Evolutionary conservation across 2,329 filamentous ascomycete species (phyloP).

Genomic region (Fusarium vanettenii): DNA sequence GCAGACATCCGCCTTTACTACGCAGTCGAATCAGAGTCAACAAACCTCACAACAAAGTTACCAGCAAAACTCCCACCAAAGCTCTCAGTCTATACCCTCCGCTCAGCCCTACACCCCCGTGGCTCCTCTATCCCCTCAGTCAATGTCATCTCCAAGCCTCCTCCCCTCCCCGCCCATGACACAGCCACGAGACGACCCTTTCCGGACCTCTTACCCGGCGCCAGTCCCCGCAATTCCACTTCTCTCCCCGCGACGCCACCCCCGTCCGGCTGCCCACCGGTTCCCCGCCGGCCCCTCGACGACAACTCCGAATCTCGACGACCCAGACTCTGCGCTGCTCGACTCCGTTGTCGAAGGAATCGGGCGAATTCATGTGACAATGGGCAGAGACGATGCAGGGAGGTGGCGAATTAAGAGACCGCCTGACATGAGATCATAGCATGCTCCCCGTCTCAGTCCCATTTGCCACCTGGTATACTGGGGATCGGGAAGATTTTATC

Average conservation of each 20-base stretch:
- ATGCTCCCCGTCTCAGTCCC: neutral
- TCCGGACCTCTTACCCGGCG: slow-evolving; percentile 4
- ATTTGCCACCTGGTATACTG: neutral
- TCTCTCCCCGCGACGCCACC: neutral
- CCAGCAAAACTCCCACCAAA: slow-evolving; percentile 1
- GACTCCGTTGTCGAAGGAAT: slow-evolving; percentile 53
- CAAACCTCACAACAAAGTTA: slow-evolving; percentile 9
- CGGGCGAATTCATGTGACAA: slow-evolving; percentile 48
- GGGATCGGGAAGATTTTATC: neutral
- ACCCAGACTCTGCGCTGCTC: slow-evolving; percentile 48
- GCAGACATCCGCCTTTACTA: neutral
- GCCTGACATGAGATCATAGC: slow-evolving; percentile 31
- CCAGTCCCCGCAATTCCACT: slow-evolving; percentile 15
- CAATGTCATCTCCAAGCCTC: slow-evolving; percentile 30
- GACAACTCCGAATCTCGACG: slow-evolving; percentile 1
- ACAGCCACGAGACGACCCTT: slow-evolving; percentile 25
- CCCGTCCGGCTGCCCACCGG: neutral
- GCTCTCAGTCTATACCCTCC: slow-evolving; percentile 35
- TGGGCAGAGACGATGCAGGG: slow-evolving; percentile 52
- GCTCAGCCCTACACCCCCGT: slow-evolving; percentile 37
- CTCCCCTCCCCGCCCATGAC: slow-evolving; percentile 40
- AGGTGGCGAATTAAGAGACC: slow-evolving; percentile 54
- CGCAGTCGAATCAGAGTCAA: neutral
- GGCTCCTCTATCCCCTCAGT: slow-evolving; percentile 20
- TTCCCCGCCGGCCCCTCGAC: neutral